Conservation (phyloP, 192 early-diverging fungal species). For the Coemansia asiatica region DNA sequence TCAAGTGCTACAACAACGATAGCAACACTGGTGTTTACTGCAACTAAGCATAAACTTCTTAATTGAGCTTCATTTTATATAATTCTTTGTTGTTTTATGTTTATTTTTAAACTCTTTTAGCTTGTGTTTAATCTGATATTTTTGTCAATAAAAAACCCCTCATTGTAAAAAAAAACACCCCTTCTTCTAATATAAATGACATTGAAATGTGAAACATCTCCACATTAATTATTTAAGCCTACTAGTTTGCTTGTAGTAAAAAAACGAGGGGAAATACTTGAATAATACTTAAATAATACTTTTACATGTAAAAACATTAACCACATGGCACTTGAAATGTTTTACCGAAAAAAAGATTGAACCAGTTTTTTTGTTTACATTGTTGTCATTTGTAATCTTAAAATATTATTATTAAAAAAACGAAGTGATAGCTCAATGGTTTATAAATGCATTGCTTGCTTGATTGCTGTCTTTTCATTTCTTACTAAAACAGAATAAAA, state of each 20-base stretch:
- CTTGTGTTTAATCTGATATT: background rate
- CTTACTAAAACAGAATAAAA: too few species aligned
- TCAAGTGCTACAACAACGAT: conserved; percentile 52
- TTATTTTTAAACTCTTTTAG: background rate
- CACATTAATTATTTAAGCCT: too few species aligned
- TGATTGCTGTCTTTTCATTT: background rate
- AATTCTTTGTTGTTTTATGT: background rate
- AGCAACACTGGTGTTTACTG: conserved; percentile 32
- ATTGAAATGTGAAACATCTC: background rate
- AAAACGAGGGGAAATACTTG: too few species aligned
- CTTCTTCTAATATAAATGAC: too few species aligned
- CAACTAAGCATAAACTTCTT: conserved; percentile 11
- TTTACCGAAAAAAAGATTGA: background rate
- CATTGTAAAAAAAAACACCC: background rate
- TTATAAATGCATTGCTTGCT: too few species aligned
- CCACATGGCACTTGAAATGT: background rate
- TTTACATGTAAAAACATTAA: background rate
- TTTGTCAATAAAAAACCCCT: conserved; percentile 5
- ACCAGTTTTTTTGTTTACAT: too few species aligned
- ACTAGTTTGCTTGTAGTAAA: too few species aligned
- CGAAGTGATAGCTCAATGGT: too few species aligned
- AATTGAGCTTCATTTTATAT: background rate
- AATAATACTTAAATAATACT: too few species aligned
- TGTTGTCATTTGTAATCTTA: too few species aligned
- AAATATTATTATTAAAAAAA: too few species aligned